Conservation (phyloP, 495 filamentous ascomycete genomes). For the Astrothelium subdiscretum region DNA sequence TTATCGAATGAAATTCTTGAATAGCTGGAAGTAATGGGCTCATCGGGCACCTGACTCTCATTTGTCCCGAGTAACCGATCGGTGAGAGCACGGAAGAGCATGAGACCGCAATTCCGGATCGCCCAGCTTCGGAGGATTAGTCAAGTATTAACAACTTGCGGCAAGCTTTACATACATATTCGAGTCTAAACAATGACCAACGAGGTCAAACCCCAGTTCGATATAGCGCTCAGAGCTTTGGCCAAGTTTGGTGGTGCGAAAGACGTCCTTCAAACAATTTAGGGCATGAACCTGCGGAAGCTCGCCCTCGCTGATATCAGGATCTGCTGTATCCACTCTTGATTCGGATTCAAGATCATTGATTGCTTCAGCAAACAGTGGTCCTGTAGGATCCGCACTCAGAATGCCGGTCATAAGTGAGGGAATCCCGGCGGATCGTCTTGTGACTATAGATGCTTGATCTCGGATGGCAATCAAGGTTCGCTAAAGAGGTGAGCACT, state of each 20-base stretch:
- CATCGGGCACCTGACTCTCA: constrained; percentile 37
- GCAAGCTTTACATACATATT: constrained; percentile 37
- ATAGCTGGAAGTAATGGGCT: constrained; percentile 17
- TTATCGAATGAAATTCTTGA: constrained; percentile 52
- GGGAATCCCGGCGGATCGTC: constrained; percentile 85
- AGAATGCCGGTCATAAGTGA: constrained; percentile 71
- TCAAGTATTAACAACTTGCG: background rate
- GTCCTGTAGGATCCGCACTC: constrained; percentile 36
- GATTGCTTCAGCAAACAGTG: constrained; percentile 40
- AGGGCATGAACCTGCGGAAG: constrained; percentile 88
- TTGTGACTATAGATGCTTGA: constrained; percentile 56
- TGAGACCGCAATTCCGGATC: constrained; percentile 81
- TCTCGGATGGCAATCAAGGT: background rate
- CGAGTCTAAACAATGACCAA: constrained; percentile 57
- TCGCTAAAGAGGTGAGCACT: background rate
- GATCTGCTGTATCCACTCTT: constrained; percentile 35
- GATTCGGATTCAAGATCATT: constrained; percentile 47
- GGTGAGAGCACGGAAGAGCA: constrained; percentile 75
- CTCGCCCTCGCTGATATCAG: constrained; percentile 38
- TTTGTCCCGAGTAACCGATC: constrained; percentile 60
- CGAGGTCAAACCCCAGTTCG: constrained; percentile 59
- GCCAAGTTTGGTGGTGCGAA: constrained; percentile 63
- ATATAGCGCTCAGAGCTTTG: constrained; percentile 53
- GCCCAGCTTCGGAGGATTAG: constrained; percentile 53
- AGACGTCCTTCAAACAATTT: constrained; percentile 82